Percentiles rank a stretch among this genome's conserved stretches.
phyloP scores from a whole-genome alignment of 2,329 filamentous ascomycete genomes.

The Fusarium aywerte region DNA sequence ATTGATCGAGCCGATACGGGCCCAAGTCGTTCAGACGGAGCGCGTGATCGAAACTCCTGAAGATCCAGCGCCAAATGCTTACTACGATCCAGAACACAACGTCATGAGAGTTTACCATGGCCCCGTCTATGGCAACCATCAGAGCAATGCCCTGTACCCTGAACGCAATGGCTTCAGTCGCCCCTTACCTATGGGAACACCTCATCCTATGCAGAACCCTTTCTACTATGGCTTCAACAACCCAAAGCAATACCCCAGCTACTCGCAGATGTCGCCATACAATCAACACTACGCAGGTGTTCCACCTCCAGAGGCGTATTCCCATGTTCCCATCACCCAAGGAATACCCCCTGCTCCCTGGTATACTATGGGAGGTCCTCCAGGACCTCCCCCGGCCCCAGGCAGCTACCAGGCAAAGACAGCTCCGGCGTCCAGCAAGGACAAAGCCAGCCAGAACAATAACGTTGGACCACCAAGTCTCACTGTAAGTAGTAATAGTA shows the following conservation, averaged over 20 bases:
- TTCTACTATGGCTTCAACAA: constrained; percentile 56
- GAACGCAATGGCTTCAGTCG: constrained; percentile 47
- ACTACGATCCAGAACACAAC: constrained; percentile 64
- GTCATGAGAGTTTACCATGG: constrained; percentile 69
- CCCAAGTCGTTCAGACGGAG: constrained; percentile 65
- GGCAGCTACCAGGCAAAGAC: constrained; percentile 3
- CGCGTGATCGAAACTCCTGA: constrained; percentile 63
- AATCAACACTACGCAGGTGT: constrained; percentile 17
- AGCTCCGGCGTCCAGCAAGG: constrained; percentile 32
- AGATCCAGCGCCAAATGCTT: constrained; percentile 69
- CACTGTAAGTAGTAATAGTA: constrained; percentile 29
- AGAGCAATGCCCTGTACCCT: constrained; percentile 59
- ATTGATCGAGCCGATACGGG: constrained; percentile 59
- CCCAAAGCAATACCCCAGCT: constrained; percentile 36
- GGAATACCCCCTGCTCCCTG: constrained; percentile 43
- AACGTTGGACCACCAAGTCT: constrained; percentile 46
- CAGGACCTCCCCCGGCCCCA: constrained; percentile 24
- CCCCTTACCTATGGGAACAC: constrained; percentile 55
- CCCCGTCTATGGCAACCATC: constrained; percentile 63
- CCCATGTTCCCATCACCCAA: constrained; percentile 48
- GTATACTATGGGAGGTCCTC: constrained; percentile 38
- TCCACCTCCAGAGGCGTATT: constrained; percentile 32
- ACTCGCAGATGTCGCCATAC: constrained; percentile 33
- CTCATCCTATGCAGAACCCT: constrained; percentile 57
- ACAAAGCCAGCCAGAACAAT: constrained; percentile 45